A percentile compares a stretch with the other conserved stretches of the same genome.
These are phyloP conservation scores for Pestalotiopsis sp. DNA, from an alignment of 2,329 filamentous ascomycete genomes.

Conservation along the genomic window DNA sequence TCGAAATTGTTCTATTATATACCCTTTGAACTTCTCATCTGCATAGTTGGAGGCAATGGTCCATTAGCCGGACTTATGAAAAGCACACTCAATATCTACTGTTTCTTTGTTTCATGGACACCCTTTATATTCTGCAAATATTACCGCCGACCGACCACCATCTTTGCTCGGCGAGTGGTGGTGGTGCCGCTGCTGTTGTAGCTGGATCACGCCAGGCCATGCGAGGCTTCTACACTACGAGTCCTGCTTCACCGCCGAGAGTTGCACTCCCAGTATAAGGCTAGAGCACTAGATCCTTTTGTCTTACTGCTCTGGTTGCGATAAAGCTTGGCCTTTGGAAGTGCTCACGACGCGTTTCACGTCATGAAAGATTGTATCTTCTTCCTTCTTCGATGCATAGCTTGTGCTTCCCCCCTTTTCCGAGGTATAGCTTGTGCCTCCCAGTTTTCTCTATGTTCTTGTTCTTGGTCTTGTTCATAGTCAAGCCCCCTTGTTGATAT, in stretches of 20 bases:
- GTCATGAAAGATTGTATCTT: too few relatives aligned
- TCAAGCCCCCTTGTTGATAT: not conserved
- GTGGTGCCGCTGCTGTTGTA: not conserved
- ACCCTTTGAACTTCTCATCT: slow-evolving; percentile 8
- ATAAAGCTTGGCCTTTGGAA: too few relatives aligned
- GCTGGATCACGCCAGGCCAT: too few relatives aligned
- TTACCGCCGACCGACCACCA: not conserved
- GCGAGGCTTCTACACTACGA: too few relatives aligned
- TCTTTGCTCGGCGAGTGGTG: not conserved
- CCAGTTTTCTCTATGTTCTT: not conserved
- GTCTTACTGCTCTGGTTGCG: too few relatives aligned
- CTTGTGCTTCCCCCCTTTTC: too few relatives aligned
- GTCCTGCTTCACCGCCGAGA: too few relatives aligned
- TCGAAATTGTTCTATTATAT: slow-evolving; percentile 14
- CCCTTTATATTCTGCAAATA: not conserved
- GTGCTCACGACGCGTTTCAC: too few relatives aligned
- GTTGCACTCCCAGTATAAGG: too few relatives aligned
- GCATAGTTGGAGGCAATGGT: not conserved
- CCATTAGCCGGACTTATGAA: slow-evolving; percentile 1
- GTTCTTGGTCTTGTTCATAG: not conserved
- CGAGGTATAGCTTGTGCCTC: too few relatives aligned
- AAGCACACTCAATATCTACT: not conserved
- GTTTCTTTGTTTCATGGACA: slow-evolving; percentile 2
- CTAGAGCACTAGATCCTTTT: too few relatives aligned
- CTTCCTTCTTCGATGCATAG: too few relatives aligned